A percentile compares a stretch with the other conserved stretches of the same genome.
Evolutionary conservation across 1,284 basidiomycete genomes (phyloP).

Genomic region (Somion occarium): DNA sequence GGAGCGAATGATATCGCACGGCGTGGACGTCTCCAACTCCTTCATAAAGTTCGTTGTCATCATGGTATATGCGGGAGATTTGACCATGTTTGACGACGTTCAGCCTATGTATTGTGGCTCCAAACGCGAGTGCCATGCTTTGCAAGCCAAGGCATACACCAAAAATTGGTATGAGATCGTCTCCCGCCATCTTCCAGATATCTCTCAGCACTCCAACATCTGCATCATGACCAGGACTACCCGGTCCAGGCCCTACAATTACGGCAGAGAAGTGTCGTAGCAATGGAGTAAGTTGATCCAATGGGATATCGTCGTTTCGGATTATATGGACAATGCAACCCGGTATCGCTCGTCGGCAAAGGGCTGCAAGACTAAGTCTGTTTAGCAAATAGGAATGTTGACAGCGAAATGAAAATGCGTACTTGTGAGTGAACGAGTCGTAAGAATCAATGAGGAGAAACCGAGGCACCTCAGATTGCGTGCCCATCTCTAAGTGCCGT

Average conservation of each 20-base stretch:
- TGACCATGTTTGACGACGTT: slow-evolving; percentile 79
- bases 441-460: slow-evolving; percentile 78
- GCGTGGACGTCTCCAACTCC: slow-evolving; percentile 58
- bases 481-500: no score
- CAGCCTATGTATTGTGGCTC: slow-evolving; percentile 52
- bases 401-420: slow-evolving; percentile 24
- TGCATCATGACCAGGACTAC: slow-evolving; percentile 58
- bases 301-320: slow-evolving; percentile 60
- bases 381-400: slow-evolving; percentile 1
- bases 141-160: slow-evolving; percentile 93
- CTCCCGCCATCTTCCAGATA: slow-evolving; percentile 57
- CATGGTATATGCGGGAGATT: slow-evolving; percentile 62
- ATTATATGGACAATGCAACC: slow-evolving; percentile 59
- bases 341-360: slow-evolving; percentile 58
- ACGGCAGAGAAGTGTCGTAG: slow-evolving; percentile 62
- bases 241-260: slow-evolving; percentile 77
- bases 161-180: slow-evolving; percentile 65
- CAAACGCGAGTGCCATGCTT: slow-evolving; percentile 78
- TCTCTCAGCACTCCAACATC: slow-evolving; percentile 67
- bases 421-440: slow-evolving; percentile 87
- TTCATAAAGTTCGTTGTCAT: slow-evolving; percentile 55
- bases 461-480: no score
- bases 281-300: slow-evolving; percentile 43
- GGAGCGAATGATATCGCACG: slow-evolving; percentile 84
- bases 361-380: slow-evolving; percentile 51